These are phyloP conservation scores for Middelhovenomyces tepae DNA, from an alignment of 805 yeast species.

Conservation along the genomic window DNA sequence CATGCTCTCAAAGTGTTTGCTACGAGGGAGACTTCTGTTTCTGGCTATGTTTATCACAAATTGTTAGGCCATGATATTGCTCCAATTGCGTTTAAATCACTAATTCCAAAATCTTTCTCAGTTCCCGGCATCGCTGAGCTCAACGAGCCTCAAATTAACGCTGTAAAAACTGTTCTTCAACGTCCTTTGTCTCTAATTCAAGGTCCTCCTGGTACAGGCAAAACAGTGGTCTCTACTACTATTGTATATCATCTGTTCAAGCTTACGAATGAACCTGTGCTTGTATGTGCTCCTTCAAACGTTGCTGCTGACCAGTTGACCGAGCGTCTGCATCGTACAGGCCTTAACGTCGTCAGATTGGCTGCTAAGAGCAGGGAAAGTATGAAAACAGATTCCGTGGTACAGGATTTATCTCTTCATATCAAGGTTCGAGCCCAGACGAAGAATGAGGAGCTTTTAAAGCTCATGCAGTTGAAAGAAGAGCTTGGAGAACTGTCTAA, in stretches of 20 bases:
- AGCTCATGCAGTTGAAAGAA: slow-evolving; percentile 47
- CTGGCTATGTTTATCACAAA: slow-evolving; percentile 66
- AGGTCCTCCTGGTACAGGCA: slow-evolving; percentile 97
- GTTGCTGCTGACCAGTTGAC: slow-evolving; percentile 92
- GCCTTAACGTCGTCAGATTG: slow-evolving; percentile 69
- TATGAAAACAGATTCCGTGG: slow-evolving; percentile 48
- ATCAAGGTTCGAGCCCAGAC: slow-evolving; percentile 39
- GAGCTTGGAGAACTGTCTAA: slow-evolving; percentile 61
- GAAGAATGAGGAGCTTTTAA: slow-evolving; percentile 38
- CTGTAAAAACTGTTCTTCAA: slow-evolving; percentile 59
- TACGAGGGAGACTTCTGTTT: slow-evolving; percentile 53
- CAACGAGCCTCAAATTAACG: slow-evolving; percentile 71
- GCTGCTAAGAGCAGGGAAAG: slow-evolving; percentile 75
- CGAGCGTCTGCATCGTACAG: slow-evolving; percentile 56
- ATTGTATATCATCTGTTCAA: slow-evolving; percentile 68
- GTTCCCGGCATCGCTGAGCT: slow-evolving; percentile 60
- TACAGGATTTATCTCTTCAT: slow-evolving; percentile 50
- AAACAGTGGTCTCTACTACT: slow-evolving; percentile 87
- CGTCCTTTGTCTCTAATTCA: slow-evolving; percentile 76
- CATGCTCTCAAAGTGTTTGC: slow-evolving; percentile 67
- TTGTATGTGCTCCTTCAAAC: slow-evolving; percentile 93
- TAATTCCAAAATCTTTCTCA: slow-evolving; percentile 54
- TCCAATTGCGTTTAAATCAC: slow-evolving; percentile 34
- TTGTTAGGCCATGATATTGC: slow-evolving; percentile 73
- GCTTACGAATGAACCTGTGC: slow-evolving; percentile 51